Conservation (phyloP, 1,284 basidiomycete species). For the Wolfiporia cocos region DNA sequence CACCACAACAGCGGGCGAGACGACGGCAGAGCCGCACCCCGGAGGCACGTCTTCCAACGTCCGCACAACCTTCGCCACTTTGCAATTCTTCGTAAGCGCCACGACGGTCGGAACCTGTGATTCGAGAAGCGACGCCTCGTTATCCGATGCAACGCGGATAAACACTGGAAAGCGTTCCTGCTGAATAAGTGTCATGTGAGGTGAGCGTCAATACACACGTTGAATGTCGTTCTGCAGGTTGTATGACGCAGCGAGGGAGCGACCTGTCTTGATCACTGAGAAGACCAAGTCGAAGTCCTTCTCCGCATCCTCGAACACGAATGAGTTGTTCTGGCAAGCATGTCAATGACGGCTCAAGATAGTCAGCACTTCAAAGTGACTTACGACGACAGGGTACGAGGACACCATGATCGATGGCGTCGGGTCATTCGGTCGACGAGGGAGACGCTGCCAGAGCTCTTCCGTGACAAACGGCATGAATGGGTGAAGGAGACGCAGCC, state of each 20-base stretch:
- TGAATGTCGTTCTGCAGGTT: constrained; percentile 87
- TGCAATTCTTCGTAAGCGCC: constrained; percentile 88
- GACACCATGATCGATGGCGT: constrained; percentile 90
- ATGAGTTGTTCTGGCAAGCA: constrained; percentile 45
- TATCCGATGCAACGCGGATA: constrained; percentile 65
- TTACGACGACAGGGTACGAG: constrained; percentile 73
- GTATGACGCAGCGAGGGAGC: constrained; percentile 89
- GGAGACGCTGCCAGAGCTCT: constrained; percentile 96
- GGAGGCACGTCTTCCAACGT: constrained; percentile 61
- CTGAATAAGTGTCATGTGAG: constrained; percentile 1
- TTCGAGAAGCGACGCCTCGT: constrained; percentile 61
- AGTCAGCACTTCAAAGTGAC: constrained; percentile 23
- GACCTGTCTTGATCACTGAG: constrained; percentile 70
- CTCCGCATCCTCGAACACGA: constrained; percentile 72
- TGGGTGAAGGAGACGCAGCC: constrained; percentile 88
- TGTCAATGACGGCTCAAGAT: not conserved
- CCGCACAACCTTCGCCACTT: constrained; percentile 47
- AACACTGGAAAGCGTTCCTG: constrained; percentile 49
- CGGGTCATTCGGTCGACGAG: constrained; percentile 75
- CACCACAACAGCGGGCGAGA: constrained; percentile 71
- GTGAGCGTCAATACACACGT: constrained; percentile 38
- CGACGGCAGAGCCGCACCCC: constrained; percentile 83
- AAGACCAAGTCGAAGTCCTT: constrained; percentile 88
- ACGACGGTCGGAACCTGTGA: constrained; percentile 73
- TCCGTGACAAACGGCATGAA: constrained; percentile 99